Base-by-base conservation (phyloP, 306 rosid genomes). In the Boehmeria nivea region DNA sequence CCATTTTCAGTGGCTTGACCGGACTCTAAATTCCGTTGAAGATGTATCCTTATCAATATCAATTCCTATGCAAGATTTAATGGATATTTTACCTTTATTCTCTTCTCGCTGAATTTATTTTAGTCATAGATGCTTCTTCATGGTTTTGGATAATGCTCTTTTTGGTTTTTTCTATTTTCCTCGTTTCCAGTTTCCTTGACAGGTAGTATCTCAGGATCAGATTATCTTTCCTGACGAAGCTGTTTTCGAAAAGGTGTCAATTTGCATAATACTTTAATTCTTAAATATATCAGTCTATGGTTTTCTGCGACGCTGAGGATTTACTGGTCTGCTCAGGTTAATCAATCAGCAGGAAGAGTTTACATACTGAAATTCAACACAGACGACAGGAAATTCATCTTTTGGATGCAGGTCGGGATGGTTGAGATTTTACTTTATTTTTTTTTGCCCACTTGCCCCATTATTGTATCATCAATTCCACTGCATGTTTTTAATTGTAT, bases 1-100 rank as follows among this genome's bases (percentile, higher is more conserved):
- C 67, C 98, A 87, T 68, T 80, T 90, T 71, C 98, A 86, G 60
- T 87, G 98, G 95, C 84, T 90, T 66, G 98, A 90, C 68, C 94
- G 94, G 23, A 76, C 76, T 2, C 80, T 68, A 52, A 84, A 87
- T 74, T 80, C 54, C 19, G 83, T 82, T 10, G 98, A 90, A 74
- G 95, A 90, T 76, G 98, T 90, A 90, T 90, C 95, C 95, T 84
- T 49, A 50, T 44, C 24, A 10, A 62, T 23, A 33, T 38, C 10
- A n/a, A n/a, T n/a, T n/a, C n/a, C n/a, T n/a, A n/a, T n/a, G n/a
- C n/a, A n/a, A n/a, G n/a, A n/a, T n/a, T n/a, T n/a, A n/a, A n/a
- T n/a, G n/a, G 26, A n/a, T 22, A 12, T 31, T 31, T 0, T 4
- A 31, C 9, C 36, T 4, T 31, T 31, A 6, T 31, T 31, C 5